Percentiles rank a stretch among this genome's conserved stretches.
Evolutionary conservation across 1,284 basidiomycete species (phyloP).

Genomic region (Anthracocystis setariae): DNA sequence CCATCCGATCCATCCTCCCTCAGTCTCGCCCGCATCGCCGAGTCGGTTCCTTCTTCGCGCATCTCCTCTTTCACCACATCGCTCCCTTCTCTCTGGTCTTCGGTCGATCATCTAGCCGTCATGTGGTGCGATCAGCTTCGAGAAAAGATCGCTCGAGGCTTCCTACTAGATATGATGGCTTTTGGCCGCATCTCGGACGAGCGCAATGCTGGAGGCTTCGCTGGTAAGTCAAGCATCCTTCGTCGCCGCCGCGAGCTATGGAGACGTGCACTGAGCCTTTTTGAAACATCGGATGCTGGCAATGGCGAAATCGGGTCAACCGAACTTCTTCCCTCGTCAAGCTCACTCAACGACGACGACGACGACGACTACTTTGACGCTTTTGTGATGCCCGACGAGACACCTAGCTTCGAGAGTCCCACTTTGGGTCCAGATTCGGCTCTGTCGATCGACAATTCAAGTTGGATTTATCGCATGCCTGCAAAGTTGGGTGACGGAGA

Average conservation of each 20-base stretch:
- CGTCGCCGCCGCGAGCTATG: slow-evolving; percentile 53
- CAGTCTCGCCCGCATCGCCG: slow-evolving; percentile 66
- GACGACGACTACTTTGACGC: slow-evolving; percentile 25
- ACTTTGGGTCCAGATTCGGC: slow-evolving; percentile 13
- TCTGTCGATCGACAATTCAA: slow-evolving; percentile 1
- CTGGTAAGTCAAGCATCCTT: slow-evolving; percentile 15
- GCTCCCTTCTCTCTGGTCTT: slow-evolving; percentile 89
- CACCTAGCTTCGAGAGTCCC: slow-evolving; percentile 8
- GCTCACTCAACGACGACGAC: slow-evolving; percentile 20
- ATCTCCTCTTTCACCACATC: slow-evolving; percentile 77
- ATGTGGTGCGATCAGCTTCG: slow-evolving; percentile 99
- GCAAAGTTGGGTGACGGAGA: slow-evolving; percentile 19
- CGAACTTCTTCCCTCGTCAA: slow-evolving; percentile 12
- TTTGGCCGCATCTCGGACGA: slow-evolving; percentile 41
- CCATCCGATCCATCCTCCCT: slow-evolving; percentile 89
- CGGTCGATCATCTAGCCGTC: slow-evolving; percentile 94
- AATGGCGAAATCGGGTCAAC: slow-evolving; percentile 28
- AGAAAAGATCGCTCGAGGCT: slow-evolving; percentile 77
- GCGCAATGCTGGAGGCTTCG: slow-evolving; percentile 24
- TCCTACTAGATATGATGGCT: slow-evolving; percentile 50
- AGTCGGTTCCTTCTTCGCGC: slow-evolving; percentile 66
- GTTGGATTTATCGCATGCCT: slow-evolving; percentile 24
- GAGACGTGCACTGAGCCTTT: slow-evolving; percentile 45
- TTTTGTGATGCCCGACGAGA: slow-evolving; percentile 26
- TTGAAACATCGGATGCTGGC: slow-evolving; percentile 36